phyloP scores from a whole-genome alignment of 768 basidiomycete species.

The Lenzites betulinus region DNA sequence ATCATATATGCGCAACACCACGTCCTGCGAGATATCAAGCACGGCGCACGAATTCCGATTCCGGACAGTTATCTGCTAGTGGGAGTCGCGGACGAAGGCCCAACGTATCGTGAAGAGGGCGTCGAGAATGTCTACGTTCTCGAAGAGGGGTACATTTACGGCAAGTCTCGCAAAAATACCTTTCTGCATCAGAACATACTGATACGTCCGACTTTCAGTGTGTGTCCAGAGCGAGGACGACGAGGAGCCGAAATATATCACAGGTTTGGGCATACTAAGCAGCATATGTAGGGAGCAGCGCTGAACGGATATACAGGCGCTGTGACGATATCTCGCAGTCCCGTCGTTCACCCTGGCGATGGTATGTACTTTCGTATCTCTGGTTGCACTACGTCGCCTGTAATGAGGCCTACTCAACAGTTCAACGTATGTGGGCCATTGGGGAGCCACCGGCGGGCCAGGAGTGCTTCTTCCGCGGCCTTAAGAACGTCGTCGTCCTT shows the following conservation, averaged over 20 bases:
- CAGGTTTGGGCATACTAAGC: slow-evolving; percentile 50
- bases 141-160: slow-evolving; percentile 63
- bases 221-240: slow-evolving; percentile 59
- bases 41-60: slow-evolving; percentile 72
- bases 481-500: slow-evolving; percentile 75
- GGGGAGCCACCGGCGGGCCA: slow-evolving; percentile 62
- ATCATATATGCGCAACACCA: slow-evolving; percentile 55
- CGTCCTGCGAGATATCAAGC: slow-evolving; percentile 73
- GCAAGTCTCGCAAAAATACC: slow-evolving; percentile 43
- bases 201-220: slow-evolving; percentile 36
- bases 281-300: not conserved
- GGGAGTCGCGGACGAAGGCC: slow-evolving; percentile 83
- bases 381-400: not conserved
- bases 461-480: slow-evolving; percentile 56
- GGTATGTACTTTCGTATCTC: slow-evolving; percentile 38
- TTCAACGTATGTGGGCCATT: slow-evolving; percentile 71
- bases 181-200: not conserved
- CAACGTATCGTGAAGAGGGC: slow-evolving; percentile 56
- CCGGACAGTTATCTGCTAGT: slow-evolving; percentile 70
- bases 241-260: slow-evolving; percentile 52
- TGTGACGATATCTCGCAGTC: slow-evolving; percentile 61
- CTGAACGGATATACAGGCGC: slow-evolving; percentile 9
- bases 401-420: slow-evolving; percentile 35
- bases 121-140: slow-evolving; percentile 55
- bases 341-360: slow-evolving; percentile 77